A percentile compares a stretch with the other conserved stretches of the same genome.
Evolutionary conservation across 148 eudicot genomes (phyloP).

Genomic region (Salicornia ramosissima): DNA sequence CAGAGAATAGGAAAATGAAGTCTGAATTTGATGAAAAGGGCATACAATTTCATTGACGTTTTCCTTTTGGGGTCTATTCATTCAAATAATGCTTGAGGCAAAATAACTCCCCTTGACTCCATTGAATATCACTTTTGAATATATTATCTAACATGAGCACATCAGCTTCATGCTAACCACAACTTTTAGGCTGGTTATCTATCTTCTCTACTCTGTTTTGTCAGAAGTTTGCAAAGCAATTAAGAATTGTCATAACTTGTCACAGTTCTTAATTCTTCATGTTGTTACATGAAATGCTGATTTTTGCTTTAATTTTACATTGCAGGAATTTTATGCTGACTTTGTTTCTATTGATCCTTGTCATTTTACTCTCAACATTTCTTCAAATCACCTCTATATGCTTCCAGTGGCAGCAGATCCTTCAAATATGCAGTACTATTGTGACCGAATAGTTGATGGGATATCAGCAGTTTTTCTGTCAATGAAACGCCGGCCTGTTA

Average conservation of each 20-base stretch:
- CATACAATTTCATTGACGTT: not conserved
- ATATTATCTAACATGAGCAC: not conserved
- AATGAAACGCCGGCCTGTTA: slow-evolving; percentile 74
- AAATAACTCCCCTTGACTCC: too few relatives aligned
- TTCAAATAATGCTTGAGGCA: too few relatives aligned
- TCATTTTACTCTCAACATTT: slow-evolving; percentile 72
- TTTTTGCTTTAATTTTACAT: not conserved
- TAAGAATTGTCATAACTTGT: not conserved
- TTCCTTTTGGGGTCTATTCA: too few relatives aligned
- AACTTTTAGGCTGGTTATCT: not conserved
- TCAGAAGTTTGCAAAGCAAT: not conserved
- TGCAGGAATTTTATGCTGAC: slow-evolving; percentile 94
- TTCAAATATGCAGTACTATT: slow-evolving; percentile 60
- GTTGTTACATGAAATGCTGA: slow-evolving; percentile 5
- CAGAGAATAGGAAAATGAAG: not conserved
- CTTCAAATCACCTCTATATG: slow-evolving; percentile 83
- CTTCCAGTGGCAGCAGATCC: slow-evolving; percentile 91
- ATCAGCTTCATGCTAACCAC: not conserved
- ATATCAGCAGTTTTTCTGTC: slow-evolving; percentile 84
- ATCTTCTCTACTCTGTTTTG: not conserved
- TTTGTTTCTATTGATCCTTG: slow-evolving; percentile 81
- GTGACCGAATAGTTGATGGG: slow-evolving; percentile 89
- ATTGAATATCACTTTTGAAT: too few relatives aligned
- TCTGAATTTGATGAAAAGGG: not conserved
- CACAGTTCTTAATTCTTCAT: not conserved